Conservation (phyloP, 2,329 filamentous ascomycete genomes). For the Fusarium continuum region DNA sequence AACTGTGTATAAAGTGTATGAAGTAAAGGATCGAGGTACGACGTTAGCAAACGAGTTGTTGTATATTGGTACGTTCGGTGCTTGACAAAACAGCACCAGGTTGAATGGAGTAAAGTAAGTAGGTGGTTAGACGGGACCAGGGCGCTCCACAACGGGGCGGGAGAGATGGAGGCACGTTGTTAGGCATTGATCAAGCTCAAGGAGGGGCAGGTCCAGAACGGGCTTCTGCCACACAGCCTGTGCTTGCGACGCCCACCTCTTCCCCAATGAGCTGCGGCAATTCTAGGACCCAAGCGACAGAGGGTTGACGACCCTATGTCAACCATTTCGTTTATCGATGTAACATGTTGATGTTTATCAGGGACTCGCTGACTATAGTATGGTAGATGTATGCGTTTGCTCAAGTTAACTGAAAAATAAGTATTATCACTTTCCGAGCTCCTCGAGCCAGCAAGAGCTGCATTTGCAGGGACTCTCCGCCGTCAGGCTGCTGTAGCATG, state of each 20-base stretch:
- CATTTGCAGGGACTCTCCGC: neutral
- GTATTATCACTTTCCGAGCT: neutral
- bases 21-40: neutral
- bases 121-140: constrained; percentile 20
- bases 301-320: neutral
- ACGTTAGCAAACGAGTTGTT: constrained; percentile 8
- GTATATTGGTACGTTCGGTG: constrained; percentile 19
- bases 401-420: neutral
- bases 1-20: neutral
- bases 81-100: constrained; percentile 24
- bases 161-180: constrained; percentile 18
- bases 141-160: constrained; percentile 27
- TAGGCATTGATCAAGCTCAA: neutral
- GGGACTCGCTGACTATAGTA: no score
- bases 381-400: no score
- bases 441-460: neutral
- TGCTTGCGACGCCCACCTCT: constrained; percentile 17
- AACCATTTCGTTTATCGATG: neutral
- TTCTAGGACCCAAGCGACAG: constrained; percentile 1
- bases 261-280: constrained; percentile 2
- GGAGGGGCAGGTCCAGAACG: constrained; percentile 4
- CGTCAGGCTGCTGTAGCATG: constrained; percentile 12
- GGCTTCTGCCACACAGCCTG: constrained; percentile 1
- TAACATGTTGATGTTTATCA: no score
- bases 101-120: constrained; percentile 26